These are phyloP conservation scores for Vaccinium corymbosum DNA, from an alignment of 148 eudicot species.

Conservation along the genomic window DNA sequence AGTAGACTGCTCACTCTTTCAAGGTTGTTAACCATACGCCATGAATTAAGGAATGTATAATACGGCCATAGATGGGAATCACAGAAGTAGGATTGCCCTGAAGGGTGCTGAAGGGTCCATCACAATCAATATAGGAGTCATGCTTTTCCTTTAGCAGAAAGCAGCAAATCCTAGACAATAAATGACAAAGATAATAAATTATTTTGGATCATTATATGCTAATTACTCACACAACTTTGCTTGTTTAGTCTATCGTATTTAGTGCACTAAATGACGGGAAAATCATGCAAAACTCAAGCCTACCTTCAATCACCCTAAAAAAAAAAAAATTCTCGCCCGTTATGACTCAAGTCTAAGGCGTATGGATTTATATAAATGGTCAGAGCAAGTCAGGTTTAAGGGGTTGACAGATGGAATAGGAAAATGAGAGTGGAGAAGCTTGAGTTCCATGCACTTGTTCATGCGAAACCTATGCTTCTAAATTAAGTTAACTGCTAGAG, in stretches of 20 bases:
- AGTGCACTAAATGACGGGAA: background rate
- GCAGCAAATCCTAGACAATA: background rate
- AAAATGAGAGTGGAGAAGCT: background rate
- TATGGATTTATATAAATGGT: background rate
- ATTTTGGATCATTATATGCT: background rate
- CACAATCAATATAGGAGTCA: background rate
- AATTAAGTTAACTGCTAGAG: background rate
- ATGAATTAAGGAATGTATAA: background rate
- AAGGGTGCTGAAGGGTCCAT: background rate
- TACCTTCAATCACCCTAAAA: background rate
- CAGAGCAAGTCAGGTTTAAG: conserved; percentile 4
- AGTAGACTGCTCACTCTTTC: background rate
- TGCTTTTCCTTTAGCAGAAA: background rate
- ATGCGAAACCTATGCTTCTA: background rate
- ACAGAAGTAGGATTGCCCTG: background rate
- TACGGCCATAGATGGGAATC: background rate
- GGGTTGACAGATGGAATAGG: background rate
- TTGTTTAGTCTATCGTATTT: background rate
- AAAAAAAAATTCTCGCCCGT: background rate
- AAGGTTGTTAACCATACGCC: background rate
- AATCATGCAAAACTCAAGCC: background rate
- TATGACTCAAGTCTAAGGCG: background rate
- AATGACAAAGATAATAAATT: background rate
- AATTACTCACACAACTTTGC: background rate
- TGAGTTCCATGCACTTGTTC: background rate